A percentile compares a stretch with the other conserved stretches of the same genome.
Evolutionary conservation across 331 rosid genomes (phyloP).

Genomic region (Dryas integrifolia): DNA sequence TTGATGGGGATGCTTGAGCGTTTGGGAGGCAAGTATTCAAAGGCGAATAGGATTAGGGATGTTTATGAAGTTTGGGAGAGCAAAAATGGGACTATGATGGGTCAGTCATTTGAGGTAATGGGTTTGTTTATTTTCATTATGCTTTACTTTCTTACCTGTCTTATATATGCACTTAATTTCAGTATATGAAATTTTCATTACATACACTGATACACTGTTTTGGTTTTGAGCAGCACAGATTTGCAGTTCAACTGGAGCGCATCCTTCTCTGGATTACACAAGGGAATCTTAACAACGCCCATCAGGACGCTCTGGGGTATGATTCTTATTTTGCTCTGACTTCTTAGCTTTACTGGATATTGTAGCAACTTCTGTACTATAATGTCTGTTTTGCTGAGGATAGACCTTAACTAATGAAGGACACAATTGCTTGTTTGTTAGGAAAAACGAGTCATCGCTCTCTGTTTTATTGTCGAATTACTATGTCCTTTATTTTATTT

Average conservation of each 20-base stretch:
- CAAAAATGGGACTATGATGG: slow-evolving; percentile 53
- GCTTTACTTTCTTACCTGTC: neutral
- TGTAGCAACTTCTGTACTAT: slow-evolving; percentile 8
- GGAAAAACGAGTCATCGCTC: neutral
- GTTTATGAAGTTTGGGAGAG: slow-evolving; percentile 63
- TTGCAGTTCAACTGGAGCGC: slow-evolving; percentile 53
- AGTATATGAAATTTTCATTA: neutral
- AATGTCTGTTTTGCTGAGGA: neutral
- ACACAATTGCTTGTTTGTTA: neutral
- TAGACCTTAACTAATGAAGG: neutral
- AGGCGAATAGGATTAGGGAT: slow-evolving; percentile 39
- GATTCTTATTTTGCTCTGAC: slow-evolving; percentile 15
- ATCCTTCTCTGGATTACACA: slow-evolving; percentile 51
- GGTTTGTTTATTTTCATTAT: neutral
- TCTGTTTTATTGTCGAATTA: neutral
- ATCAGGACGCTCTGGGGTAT: slow-evolving; percentile 56
- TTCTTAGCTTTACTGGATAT: slow-evolving; percentile 4
- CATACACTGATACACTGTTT: slow-evolving; percentile 13
- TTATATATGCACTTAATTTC: neutral
- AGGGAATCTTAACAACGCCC: slow-evolving; percentile 51
- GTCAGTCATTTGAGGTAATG: slow-evolving; percentile 53
- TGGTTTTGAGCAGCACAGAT: slow-evolving; percentile 50
- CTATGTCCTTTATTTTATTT: neutral
- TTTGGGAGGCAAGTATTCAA: slow-evolving; percentile 23
- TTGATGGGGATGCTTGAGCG: slow-evolving; percentile 59